Base-by-base conservation (phyloP, 805 yeast species). In the Priceomyces carsonii region DNA sequence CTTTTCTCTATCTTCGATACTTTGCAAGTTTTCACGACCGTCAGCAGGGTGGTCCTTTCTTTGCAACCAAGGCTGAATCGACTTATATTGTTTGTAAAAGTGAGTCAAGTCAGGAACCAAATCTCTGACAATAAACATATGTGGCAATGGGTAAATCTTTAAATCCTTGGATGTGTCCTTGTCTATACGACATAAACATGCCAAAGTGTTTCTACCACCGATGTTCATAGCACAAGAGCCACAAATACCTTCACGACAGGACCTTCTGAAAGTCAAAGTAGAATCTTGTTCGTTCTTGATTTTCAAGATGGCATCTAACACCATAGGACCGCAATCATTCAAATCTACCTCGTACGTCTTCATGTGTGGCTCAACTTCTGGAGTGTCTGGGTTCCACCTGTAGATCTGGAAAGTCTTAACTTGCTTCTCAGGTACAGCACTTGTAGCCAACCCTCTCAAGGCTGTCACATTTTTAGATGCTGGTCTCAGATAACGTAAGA, bases 211-310 rank as follows among this genome's bases (percentile, higher is more conserved):
- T 63, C 85, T 77, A 51, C 99, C 99, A 47, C 95, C 95, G 64
- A 93, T 93, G 75, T 93, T 93, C 99, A 93, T 93, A 50, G 99
- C 99, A 74, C 99, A 93, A 5, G 98, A 91, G 38, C 99, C 99
- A 74, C 99, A 93, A 50, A 93, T 93, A 55, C 99, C 99, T 72
- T 93, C 99, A 73, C 99, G 88, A 73, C 99, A 93, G 28, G 97
- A 89, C 69, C 99, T 83, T 73, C 99, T 83, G 69, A 93, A 86
- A 4, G 99, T 93, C 60, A 93, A 78, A 20, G 97, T 86, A 30
- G 97, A 66, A 63, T 93, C 99, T 67, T 88, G 95, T 69, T 93
- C 99, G 65, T 91, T 89, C 69, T 93, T 93, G 67, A 93, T 89
- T 69, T 90, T 90, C 48, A 93, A 66, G 41, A 93, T 67, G 18